Evolutionary conservation across 164 flowering plant genomes (phyloP), one percentile per base, ranked within the genome.

Genomic region (Hamamelis virginiana): DNA sequence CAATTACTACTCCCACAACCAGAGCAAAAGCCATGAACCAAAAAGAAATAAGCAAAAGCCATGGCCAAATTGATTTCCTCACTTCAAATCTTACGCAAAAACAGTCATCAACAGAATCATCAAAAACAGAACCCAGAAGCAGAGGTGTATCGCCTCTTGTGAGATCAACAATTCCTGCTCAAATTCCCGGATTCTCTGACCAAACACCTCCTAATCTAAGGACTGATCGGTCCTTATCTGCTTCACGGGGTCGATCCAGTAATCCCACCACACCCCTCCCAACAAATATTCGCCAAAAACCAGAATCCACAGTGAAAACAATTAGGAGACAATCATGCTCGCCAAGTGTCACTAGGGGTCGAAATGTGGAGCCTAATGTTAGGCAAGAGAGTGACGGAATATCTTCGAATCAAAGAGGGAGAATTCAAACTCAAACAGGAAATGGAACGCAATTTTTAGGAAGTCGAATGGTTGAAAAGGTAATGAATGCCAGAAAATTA

Each of bases 401-500:
- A n/a, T n/a, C n/a, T n/a, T 67, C 63, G 4, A 59, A 26, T 27
- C 27, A 23, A 12, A 62, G 18, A 52, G 72, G 60, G 38, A 72
- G 27, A 55, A 65, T 3, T 64, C 44, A 27, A 26, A n/a, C 9
- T 9, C 70, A 68, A 43, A 46, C 68, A 43, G 72, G 69, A 47
- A 80, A 74, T 60, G 74, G 74, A 58, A 33, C 81, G 14, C 74
- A 76, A 28, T 62, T 84, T 12, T 61, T 82, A 12, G 93, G 91
- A 25, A 89, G 91, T 55, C 69, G 70, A 45, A 86, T 89, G 89
- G 88, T 89, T 63, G 89, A 89, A 10, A 89, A 77, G 79, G 75
- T 89, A 47, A 77, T 89, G 93, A 89, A 83, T 69, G 93, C 91
- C 0, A 81, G 90, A 69, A 84, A 77, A 66, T 71, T 72, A 60